phyloP scores from a whole-genome alignment of 176 grass and related monocot species.

The Oryza meridionalis region DNA sequence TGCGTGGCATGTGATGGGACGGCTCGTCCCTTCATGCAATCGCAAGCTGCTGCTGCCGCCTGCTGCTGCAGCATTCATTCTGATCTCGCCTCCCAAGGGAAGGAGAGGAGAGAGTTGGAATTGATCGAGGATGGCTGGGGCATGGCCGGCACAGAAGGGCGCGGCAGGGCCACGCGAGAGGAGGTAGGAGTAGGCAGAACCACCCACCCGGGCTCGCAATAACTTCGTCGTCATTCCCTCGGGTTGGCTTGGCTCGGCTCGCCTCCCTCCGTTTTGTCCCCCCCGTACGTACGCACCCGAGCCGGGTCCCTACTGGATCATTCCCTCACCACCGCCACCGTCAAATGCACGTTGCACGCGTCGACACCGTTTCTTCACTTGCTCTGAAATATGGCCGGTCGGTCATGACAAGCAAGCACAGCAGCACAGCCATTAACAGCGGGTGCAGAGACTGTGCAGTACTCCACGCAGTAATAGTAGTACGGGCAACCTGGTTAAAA shows the following conservation, averaged over 20 bases:
- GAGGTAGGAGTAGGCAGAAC: conserved; percentile 10
- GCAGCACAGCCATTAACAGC: too few species aligned
- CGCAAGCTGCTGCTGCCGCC: background rate
- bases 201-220: conserved; percentile 38
- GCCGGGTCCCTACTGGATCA: background rate
- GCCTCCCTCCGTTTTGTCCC: conserved; percentile 54
- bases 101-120: background rate
- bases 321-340: background rate
- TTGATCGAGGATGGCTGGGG: background rate
- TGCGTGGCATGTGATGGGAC: conserved; percentile 26
- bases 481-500: background rate
- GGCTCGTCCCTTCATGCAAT: conserved; percentile 40
- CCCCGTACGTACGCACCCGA: conserved; percentile 6
- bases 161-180: background rate
- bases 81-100: conserved; percentile 49
- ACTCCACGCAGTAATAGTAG: too few species aligned
- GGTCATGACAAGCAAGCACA: too few species aligned
- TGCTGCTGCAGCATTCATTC: conserved; percentile 43
- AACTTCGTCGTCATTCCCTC: conserved; percentile 39
- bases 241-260: background rate
- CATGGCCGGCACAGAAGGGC: background rate
- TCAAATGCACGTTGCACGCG: background rate
- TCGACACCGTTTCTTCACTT: background rate
- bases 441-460: too few species aligned
- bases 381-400: background rate